Percentiles rank a stretch among this genome's conserved stretches.
Evolutionary conservation across 257 asterid species (phyloP).

Genomic region (Leptodermis oblonga): DNA sequence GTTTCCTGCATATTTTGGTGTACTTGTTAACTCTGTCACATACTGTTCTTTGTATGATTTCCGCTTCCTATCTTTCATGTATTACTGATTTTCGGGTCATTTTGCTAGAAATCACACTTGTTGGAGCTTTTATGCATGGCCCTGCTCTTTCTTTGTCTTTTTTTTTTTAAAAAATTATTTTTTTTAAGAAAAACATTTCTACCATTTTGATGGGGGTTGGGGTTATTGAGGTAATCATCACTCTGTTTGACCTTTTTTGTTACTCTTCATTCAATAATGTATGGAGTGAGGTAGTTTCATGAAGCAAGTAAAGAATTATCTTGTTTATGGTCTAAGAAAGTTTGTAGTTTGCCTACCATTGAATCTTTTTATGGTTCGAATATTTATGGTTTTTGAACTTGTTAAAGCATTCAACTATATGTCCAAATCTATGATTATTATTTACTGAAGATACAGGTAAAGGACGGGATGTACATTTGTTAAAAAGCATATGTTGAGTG

Average conservation of each 20-base stretch:
- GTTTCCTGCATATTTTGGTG: neutral
- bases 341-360: neutral
- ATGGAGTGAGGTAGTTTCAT: no score
- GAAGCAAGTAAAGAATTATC: neutral
- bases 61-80: no score
- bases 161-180: no score
- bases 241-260: neutral
- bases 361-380: neutral
- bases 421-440: neutral
- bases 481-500: neutral
- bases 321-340: neutral
- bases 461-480: neutral
- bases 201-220: neutral
- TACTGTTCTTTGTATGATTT: neutral
- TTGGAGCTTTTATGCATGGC: neutral
- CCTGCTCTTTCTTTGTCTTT: neutral
- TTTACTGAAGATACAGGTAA: neutral
- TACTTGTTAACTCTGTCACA: neutral
- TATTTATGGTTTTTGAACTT: neutral
- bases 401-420: neutral
- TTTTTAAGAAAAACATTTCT: no score
- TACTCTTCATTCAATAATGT: neutral
- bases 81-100: no score
- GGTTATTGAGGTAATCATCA: no score
- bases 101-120: neutral